These are phyloP conservation scores for Amniculicola lignicola DNA, from an alignment of 495 filamentous ascomycete genomes.

Conservation along the genomic window DNA sequence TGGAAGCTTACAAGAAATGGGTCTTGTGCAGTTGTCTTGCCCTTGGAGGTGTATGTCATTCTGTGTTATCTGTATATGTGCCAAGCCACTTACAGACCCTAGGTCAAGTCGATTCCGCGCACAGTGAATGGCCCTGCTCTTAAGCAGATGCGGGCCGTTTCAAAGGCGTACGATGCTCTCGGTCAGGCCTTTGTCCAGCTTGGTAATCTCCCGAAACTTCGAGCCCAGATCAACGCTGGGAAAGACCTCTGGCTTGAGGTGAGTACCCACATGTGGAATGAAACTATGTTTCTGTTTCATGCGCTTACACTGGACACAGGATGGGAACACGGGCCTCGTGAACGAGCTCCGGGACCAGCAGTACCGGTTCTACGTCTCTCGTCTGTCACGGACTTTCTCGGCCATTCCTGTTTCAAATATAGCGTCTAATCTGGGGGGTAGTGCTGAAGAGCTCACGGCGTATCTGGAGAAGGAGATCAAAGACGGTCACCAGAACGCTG, in stretches of 20 bases:
- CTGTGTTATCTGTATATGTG: background rate
- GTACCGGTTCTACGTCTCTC: conserved; percentile 46
- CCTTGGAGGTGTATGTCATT: conserved; percentile 59
- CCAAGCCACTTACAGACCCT: conserved; percentile 6
- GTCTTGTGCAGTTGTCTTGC: conserved; percentile 71
- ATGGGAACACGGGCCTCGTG: conserved; percentile 57
- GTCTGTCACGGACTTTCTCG: conserved; percentile 39
- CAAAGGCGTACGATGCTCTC: conserved; percentile 68
- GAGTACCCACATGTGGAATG: conserved; percentile 38
- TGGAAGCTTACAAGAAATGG: conserved; percentile 94
- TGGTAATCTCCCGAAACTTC: conserved; percentile 54
- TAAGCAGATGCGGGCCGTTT: conserved; percentile 57
- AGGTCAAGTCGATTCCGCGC: conserved; percentile 41
- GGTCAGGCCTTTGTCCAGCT: conserved; percentile 62
- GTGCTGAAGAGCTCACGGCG: conserved; percentile 20
- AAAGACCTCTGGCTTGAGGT: conserved; percentile 57
- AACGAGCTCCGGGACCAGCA: conserved; percentile 50
- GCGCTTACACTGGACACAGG: conserved; percentile 36
- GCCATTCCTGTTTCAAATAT: conserved; percentile 39
- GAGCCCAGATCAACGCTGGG: conserved; percentile 57
- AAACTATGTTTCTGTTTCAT: background rate
- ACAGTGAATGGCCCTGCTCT: conserved; percentile 48
- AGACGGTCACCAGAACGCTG: conserved; percentile 34
- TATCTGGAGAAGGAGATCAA: conserved; percentile 36
- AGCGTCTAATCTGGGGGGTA: conserved; percentile 28